A percentile compares a stretch with the other conserved stretches of the same genome.
Conservation (phyloP, 2,329 filamentous ascomycete genomes). For the Fusarium anguioides region DNA sequence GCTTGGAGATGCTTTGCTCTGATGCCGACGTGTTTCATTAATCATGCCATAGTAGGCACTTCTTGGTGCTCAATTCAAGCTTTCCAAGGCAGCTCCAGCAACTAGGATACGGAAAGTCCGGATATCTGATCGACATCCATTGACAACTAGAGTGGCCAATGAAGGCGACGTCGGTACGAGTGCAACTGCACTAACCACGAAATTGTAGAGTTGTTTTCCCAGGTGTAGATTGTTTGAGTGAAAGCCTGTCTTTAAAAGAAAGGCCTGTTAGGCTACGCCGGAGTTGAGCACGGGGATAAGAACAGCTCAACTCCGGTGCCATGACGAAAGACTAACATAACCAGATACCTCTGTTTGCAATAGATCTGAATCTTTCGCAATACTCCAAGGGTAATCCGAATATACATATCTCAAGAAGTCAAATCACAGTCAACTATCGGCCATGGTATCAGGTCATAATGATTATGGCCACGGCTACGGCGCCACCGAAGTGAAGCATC, state of each 20-base stretch:
- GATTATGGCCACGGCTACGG: constrained; percentile 45
- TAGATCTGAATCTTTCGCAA: not conserved
- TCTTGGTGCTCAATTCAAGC: not conserved
- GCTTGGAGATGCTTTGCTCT: not conserved
- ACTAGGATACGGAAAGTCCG: not conserved
- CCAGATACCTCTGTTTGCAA: too few species aligned
- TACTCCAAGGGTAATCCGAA: not conserved
- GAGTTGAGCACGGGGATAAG: constrained; percentile 6
- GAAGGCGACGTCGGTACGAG: not conserved
- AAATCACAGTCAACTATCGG: not conserved
- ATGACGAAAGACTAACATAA: constrained; percentile 3
- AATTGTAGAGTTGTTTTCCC: not conserved
- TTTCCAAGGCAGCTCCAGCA: not conserved
- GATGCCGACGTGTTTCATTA: not conserved
- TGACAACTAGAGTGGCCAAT: not conserved
- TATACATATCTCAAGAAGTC: not conserved
- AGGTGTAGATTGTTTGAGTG: not conserved
- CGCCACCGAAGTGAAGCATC: constrained; percentile 45
- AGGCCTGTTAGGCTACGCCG: not conserved
- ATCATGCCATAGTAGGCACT: not conserved
- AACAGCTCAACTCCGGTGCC: constrained; percentile 5
- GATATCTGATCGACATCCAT: not conserved
- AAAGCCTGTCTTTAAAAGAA: not conserved
- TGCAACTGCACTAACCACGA: not conserved
- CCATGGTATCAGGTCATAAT: constrained; percentile 43